Evolutionary conservation across 192 early-diverging fungal genomes (phyloP).

Genomic region (Backusella morwellensis): DNA sequence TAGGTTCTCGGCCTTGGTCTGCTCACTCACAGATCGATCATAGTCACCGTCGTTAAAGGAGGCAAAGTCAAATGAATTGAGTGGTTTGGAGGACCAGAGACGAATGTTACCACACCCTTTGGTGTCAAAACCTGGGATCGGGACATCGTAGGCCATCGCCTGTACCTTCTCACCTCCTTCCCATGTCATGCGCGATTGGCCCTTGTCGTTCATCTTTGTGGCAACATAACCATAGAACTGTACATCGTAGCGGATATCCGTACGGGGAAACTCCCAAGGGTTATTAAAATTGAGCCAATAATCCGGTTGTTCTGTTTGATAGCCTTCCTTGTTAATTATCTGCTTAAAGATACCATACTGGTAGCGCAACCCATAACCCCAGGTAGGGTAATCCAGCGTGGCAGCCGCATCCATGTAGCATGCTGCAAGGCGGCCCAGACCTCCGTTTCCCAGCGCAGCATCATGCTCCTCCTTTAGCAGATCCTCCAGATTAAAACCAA

Average conservation of each 20-base stretch:
- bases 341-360: constrained; percentile 99
- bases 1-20: constrained; percentile 90
- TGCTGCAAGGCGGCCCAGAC: constrained; percentile 93
- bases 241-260: constrained; percentile 88
- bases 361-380: constrained; percentile 98
- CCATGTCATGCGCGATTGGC: constrained; percentile 70
- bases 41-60: constrained; percentile 92
- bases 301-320: constrained; percentile 94
- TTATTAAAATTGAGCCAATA: constrained; percentile 97
- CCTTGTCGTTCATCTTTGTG: constrained; percentile 65
- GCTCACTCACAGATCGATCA: constrained; percentile 85
- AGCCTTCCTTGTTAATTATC: constrained; percentile 84
- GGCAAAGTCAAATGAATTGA: constrained; percentile 82
- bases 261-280: constrained; percentile 95
- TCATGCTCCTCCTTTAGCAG: constrained; percentile 92
- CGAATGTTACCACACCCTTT: constrained; percentile 97
- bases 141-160: constrained; percentile 95
- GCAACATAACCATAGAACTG: constrained; percentile 87
- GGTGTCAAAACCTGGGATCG: constrained; percentile 93
- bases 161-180: constrained; percentile 83
- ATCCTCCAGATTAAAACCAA: constrained; percentile 94
- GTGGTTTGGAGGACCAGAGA: constrained; percentile 94
- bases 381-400: constrained; percentile 89
- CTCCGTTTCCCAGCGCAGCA: constrained; percentile 96
- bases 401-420: constrained; percentile 98